These are phyloP conservation scores for Iberis amara DNA, from an alignment of 441 rosid species.

Conservation along the genomic window DNA sequence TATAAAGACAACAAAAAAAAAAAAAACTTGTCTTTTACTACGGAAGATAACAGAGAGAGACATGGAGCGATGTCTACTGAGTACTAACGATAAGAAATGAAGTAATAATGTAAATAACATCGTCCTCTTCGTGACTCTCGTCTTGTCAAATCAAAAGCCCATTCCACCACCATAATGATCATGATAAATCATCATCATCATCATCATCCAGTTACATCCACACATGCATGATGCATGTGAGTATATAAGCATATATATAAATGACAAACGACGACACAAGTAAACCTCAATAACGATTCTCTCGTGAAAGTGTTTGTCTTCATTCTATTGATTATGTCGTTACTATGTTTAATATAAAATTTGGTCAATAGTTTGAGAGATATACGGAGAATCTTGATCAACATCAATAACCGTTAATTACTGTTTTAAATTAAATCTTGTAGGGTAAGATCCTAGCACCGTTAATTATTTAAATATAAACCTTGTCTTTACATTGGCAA, in stretches of 20 bases:
- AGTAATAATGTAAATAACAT: slow-evolving; percentile 11
- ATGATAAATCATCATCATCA: slow-evolving; percentile 8
- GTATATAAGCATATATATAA: neutral
- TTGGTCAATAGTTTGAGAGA: neutral
- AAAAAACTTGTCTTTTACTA: slow-evolving; percentile 26
- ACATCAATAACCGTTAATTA: slow-evolving; percentile 1
- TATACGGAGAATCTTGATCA: slow-evolving; percentile 1
- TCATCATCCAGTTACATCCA: neutral
- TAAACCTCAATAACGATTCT: slow-evolving; percentile 13
- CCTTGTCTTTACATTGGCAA: neutral
- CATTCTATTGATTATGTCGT: slow-evolving; percentile 11
- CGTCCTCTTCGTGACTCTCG: slow-evolving; percentile 27
- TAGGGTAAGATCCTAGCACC: slow-evolving; percentile 12
- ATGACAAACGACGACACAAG: slow-evolving; percentile 19
- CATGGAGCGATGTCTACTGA: slow-evolving; percentile 31
- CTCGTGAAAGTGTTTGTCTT: slow-evolving; percentile 25
- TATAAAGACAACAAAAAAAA: too few relatives aligned
- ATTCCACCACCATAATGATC: slow-evolving; percentile 20
- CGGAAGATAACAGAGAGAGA: slow-evolving; percentile 26
- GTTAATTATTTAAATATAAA: neutral
- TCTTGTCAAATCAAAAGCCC: slow-evolving; percentile 33
- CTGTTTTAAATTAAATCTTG: neutral
- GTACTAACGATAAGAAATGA: slow-evolving; percentile 20
- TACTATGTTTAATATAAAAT: slow-evolving; percentile 4
- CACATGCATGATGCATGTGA: slow-evolving; percentile 19